phyloP scores from a whole-genome alignment of 2,329 filamentous ascomycete species.

The Cercospora nicotianae region DNA sequence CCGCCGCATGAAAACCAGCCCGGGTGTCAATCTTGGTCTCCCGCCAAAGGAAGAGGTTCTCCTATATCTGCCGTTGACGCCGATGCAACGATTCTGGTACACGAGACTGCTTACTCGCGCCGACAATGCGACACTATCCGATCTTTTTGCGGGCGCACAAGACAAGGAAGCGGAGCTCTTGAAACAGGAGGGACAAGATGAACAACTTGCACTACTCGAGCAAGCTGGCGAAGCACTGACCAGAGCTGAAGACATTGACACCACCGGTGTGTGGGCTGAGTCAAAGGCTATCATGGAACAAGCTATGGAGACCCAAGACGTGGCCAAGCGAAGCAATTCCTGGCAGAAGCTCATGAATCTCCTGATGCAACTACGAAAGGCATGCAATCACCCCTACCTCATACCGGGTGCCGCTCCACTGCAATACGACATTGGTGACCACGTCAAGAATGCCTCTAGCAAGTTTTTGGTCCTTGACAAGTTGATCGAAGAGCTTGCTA shows the following conservation, averaged over 20 bases:
- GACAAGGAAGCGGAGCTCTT: slow-evolving; percentile 46
- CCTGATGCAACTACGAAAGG: slow-evolving; percentile 58
- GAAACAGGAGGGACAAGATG: slow-evolving; percentile 39
- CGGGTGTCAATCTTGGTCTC: slow-evolving; percentile 55
- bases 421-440: slow-evolving; percentile 49
- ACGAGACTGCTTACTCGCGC: slow-evolving; percentile 57
- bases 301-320: slow-evolving; percentile 38
- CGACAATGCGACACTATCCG: slow-evolving; percentile 53
- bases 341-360: slow-evolving; percentile 54
- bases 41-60: slow-evolving; percentile 59
- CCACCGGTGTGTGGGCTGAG: slow-evolving; percentile 48
- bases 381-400: slow-evolving; percentile 57
- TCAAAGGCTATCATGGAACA: slow-evolving; percentile 47
- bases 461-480: slow-evolving; percentile 59
- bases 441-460: slow-evolving; percentile 53
- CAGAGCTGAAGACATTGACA: slow-evolving; percentile 23
- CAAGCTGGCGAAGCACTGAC: slow-evolving; percentile 36
- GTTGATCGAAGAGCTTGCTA: slow-evolving; percentile 50
- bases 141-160: slow-evolving; percentile 53
- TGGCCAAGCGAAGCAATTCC: slow-evolving; percentile 23
- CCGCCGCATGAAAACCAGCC: slow-evolving; percentile 57
- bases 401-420: slow-evolving; percentile 49
- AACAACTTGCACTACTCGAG: slow-evolving; percentile 34
- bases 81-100: slow-evolving; percentile 61
- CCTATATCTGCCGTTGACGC: slow-evolving; percentile 58